Evolutionary conservation across 805 yeast species (phyloP).

Genomic region (Metschnikowia continentalis): DNA sequence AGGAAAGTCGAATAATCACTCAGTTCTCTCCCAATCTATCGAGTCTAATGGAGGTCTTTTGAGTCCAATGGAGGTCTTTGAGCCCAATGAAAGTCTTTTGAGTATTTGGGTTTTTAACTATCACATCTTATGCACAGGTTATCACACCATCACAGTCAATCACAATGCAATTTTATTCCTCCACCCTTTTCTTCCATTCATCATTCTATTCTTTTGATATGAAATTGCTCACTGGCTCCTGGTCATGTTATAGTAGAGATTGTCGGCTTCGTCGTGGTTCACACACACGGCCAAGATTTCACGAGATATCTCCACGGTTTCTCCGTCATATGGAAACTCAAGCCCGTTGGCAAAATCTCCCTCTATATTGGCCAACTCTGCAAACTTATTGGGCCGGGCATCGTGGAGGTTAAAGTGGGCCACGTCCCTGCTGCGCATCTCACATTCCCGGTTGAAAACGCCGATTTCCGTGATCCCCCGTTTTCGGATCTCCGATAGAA

Average conservation of each 20-base stretch:
- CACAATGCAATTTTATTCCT: background rate
- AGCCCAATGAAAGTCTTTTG: too few species aligned
- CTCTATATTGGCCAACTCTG: slow-evolving; percentile 29
- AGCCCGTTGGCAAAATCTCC: slow-evolving; percentile 52
- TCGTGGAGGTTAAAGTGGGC: slow-evolving; percentile 24
- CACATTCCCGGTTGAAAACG: slow-evolving; percentile 46
- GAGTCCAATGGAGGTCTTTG: too few species aligned
- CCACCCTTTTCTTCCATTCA: background rate
- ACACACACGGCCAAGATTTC: slow-evolving; percentile 64
- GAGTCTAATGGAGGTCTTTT: too few species aligned
- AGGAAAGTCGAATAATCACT: too few species aligned
- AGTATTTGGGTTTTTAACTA: too few species aligned
- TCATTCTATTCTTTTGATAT: background rate
- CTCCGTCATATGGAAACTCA: slow-evolving; percentile 58
- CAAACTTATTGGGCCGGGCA: slow-evolving; percentile 12
- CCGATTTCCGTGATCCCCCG: slow-evolving; percentile 23
- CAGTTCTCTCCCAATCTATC: too few species aligned
- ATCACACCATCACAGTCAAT: background rate
- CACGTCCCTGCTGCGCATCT: slow-evolving; percentile 35
- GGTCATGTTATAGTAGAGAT: slow-evolving; percentile 64
- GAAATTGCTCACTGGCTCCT: background rate
- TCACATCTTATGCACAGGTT: too few species aligned
- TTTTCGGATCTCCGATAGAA: slow-evolving; percentile 34
- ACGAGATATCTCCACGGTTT: slow-evolving; percentile 63
- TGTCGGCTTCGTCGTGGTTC: slow-evolving; percentile 77